Conservation (phyloP, 1,284 basidiomycete genomes). For the Boletus sp. region DNA sequence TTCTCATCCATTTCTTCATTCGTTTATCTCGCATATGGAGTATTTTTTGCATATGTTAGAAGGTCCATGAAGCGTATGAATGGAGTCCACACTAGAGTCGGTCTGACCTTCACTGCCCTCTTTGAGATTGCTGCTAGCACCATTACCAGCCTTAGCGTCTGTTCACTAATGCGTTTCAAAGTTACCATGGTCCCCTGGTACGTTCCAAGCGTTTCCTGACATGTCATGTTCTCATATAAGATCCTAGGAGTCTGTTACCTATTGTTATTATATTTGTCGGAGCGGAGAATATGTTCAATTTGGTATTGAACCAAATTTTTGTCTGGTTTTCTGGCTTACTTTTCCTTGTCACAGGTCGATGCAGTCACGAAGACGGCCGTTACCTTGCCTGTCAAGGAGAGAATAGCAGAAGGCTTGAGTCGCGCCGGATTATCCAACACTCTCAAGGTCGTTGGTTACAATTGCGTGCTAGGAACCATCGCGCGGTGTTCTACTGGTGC, state of each 20-base stretch:
- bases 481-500: conserved; percentile 77
- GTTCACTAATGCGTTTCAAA: conserved; percentile 79
- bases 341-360: conserved; percentile 55
- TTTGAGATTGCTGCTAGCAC: conserved; percentile 91
- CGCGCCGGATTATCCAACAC: conserved; percentile 89
- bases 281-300: conserved; percentile 94
- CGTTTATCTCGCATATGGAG: conserved; percentile 75
- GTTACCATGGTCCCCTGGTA: conserved; percentile 87
- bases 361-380: conserved; percentile 89
- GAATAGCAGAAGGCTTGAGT: conserved; percentile 86
- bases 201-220: conserved; percentile 3
- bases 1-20: conserved; percentile 66
- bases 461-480: conserved; percentile 75
- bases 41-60: conserved; percentile 76
- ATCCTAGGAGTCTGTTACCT: conserved; percentile 73
- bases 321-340: conserved; percentile 2
- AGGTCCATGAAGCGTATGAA: conserved; percentile 76
- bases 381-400: conserved; percentile 85
- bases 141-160: conserved; percentile 89
- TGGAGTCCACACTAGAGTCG: conserved; percentile 86
- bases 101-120: conserved; percentile 89
- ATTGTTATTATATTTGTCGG: conserved; percentile 95
- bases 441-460: conserved; percentile 86
- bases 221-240: conserved; percentile 11
- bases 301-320: conserved; percentile 50